Base-by-base conservation (phyloP, 331 rosid species). In the Erythrophleum ivorense region DNA sequence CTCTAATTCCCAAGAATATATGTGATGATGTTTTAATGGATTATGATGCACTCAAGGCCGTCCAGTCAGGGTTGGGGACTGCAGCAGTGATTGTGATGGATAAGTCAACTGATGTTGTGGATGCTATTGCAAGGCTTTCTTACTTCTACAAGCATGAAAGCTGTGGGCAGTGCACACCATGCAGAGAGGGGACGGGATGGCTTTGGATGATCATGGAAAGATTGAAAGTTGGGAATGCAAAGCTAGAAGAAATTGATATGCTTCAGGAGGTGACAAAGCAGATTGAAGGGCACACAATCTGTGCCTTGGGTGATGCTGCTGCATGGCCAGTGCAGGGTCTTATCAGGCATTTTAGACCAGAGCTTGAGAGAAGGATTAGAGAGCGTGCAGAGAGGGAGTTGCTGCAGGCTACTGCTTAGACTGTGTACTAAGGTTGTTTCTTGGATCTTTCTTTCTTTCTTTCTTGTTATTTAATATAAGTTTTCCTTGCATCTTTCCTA, bases 251-350 rank as follows among this genome's bases (percentile, higher is more conserved):
- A 87, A 96, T 96, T 34, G 98, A 96, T 86, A 94, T 96, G 99
- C 97, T 96, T 80, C 98, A 96, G 82, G 99, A 96, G 92, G 85
- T 96, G 85, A 96, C 98, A 81, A 96, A 96, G 88, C 99, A 96
- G 89, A 96, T 96, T 59, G 99, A 94, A 87, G 98, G 99, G 80
- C 99, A 96, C 89, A 96, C 99, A 59, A 96, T 96, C 71, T 92
- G 98, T 73, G 99, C 99, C 55, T 85, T 96, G 85, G 99, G 99
- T 55, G 99, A 96, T 81, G 99, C 99, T 86, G 99, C 99, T 72
- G 99, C 99, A 60, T 96, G 99, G 99, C 99, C 99, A 12, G 99
- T 96, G 89, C 99, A 96, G 86, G 99, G 98, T 80, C 97, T 96
- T 80, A 96, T 96, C 60, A 86, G 94, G 91, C 97, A 96, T 86